These are phyloP conservation scores for Melocanna baccifera DNA, from an alignment of 176 grass and related monocot genomes.

Conservation along the genomic window DNA sequence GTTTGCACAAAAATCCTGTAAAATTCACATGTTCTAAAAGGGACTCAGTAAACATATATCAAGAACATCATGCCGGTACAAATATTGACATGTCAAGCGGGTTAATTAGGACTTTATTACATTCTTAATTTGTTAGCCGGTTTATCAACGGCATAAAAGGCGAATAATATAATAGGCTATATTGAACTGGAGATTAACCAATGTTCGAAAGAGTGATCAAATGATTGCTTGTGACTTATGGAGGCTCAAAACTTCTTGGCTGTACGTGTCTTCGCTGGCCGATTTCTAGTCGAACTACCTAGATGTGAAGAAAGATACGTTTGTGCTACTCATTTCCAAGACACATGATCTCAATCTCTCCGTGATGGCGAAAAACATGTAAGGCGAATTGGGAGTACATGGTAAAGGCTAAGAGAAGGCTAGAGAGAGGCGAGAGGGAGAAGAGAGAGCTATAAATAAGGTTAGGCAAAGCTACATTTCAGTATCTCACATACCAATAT, in stretches of 20 bases:
- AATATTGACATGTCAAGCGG: neutral
- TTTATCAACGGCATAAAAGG: neutral
- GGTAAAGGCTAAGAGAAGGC: neutral
- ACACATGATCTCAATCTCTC: neutral
- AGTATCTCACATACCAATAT: no score
- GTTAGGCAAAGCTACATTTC: neutral
- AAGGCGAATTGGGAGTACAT: neutral
- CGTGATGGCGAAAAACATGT: neutral
- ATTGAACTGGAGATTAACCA: neutral
- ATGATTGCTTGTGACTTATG: neutral
- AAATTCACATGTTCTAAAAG: neutral
- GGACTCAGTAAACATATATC: neutral
- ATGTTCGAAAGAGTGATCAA: neutral
- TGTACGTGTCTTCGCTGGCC: neutral
- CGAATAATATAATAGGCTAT: neutral
- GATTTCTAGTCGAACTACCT: neutral
- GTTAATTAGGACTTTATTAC: neutral
- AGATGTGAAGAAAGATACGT: neutral
- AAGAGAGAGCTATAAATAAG: neutral
- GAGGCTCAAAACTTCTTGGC: neutral
- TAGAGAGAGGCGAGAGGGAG: neutral
- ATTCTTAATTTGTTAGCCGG: neutral
- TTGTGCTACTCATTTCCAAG: neutral
- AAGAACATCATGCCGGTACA: neutral
- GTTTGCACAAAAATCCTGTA: neutral